phyloP scores from a whole-genome alignment of 768 basidiomycete genomes.

The Phylloporus arenicola region DNA sequence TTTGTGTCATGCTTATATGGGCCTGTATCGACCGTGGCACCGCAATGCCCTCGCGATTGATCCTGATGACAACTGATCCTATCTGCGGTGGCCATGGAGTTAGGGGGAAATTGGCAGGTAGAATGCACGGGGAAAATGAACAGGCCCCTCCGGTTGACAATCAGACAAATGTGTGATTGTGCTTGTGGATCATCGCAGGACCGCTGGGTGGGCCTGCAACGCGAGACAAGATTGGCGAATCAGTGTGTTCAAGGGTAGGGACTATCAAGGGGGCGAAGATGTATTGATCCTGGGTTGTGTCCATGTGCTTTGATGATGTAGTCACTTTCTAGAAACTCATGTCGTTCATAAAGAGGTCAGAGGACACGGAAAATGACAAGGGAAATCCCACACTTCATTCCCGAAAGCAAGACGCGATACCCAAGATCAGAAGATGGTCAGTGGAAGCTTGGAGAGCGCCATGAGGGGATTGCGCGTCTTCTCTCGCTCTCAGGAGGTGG shows the following conservation, averaged over 20 bases:
- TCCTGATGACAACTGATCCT: neutral
- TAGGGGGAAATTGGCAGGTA: neutral
- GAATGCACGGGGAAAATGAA: neutral
- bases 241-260: neutral
- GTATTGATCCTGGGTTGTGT: neutral
- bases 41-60: neutral
- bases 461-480: slow-evolving; percentile 29
- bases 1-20: slow-evolving; percentile 99
- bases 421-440: neutral
- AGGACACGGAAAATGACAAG: neutral
- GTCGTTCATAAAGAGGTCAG: neutral
- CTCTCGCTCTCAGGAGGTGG: neutral
- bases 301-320: neutral
- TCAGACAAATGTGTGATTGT: neutral
- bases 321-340: no score
- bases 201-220: neutral
- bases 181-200: slow-evolving; percentile 1
- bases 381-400: neutral
- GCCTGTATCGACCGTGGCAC: slow-evolving; percentile 53
- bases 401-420: neutral
- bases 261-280: neutral
- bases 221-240: neutral
- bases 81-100: neutral
- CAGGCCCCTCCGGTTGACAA: neutral
- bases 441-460: slow-evolving; percentile 3